phyloP scores from a whole-genome alignment of 345 rosid species.

The Brassica incana region DNA sequence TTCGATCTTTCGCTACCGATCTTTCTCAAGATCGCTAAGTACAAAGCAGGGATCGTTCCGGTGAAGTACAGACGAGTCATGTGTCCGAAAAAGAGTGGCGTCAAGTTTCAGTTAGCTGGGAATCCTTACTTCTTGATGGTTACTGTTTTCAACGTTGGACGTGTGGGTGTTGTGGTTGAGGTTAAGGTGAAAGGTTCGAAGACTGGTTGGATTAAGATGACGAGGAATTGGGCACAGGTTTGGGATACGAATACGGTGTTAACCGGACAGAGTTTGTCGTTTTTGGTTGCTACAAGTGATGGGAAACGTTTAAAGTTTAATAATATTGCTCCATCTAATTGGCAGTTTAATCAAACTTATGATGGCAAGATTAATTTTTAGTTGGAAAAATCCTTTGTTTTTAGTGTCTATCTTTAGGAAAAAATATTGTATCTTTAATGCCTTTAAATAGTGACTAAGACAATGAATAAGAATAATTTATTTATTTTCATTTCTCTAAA shows the following conservation, averaged over 20 bases:
- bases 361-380: slow-evolving; percentile 22
- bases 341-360: slow-evolving; percentile 25
- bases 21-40: slow-evolving; percentile 38
- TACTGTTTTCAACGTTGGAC: slow-evolving; percentile 17
- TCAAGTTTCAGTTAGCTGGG: slow-evolving; percentile 11
- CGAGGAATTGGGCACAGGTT: slow-evolving; percentile 18
- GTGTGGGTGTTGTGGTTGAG: slow-evolving; percentile 10
- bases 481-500: too few relatives aligned
- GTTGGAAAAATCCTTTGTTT: background rate
- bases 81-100: slow-evolving; percentile 12
- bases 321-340: slow-evolving; percentile 12
- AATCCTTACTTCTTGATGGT: slow-evolving; percentile 32
- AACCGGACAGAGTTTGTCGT: slow-evolving; percentile 17
- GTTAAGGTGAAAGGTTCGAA: slow-evolving; percentile 22
- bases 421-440: too few relatives aligned
- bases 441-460: too few relatives aligned
- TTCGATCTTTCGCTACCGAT: slow-evolving; percentile 43
- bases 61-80: slow-evolving; percentile 33
- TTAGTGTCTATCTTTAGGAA: background rate
- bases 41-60: slow-evolving; percentile 43
- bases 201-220: slow-evolving; percentile 19
- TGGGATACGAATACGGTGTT: slow-evolving; percentile 15
- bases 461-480: too few relatives aligned
- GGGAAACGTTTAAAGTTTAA: slow-evolving; percentile 4
- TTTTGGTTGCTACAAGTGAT: background rate